Percentiles rank a stretch among this genome's conserved stretches.
phyloP scores from a whole-genome alignment of 306 rosid species.

The Prunus persica region DNA sequence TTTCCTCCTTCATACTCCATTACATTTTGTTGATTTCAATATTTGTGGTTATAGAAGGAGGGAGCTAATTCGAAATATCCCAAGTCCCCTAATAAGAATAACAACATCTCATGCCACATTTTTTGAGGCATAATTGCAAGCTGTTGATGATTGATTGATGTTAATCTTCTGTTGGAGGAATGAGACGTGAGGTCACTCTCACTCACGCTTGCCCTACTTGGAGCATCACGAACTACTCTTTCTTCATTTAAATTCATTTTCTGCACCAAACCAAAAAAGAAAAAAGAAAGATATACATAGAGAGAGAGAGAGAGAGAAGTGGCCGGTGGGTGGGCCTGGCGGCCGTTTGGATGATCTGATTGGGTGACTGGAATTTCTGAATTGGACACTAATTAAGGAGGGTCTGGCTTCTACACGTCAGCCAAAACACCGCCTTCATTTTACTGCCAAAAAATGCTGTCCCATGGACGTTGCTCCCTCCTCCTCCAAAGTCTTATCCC shows the following conservation, averaged over 20 bases:
- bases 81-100: not conserved
- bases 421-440: constrained; percentile 35
- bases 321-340: constrained; percentile 8
- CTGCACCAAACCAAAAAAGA: not conserved
- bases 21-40: too few species aligned
- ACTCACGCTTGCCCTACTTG: not conserved
- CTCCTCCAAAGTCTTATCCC: constrained; percentile 17
- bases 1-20: too few species aligned
- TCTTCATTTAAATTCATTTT: not conserved
- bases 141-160: not conserved
- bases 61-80: too few species aligned
- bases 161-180: not conserved
- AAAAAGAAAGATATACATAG: too few species aligned
- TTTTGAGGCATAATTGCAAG: not conserved
- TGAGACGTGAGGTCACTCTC: not conserved
- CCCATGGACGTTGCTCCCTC: constrained; percentile 4
- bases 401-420: constrained; percentile 22
- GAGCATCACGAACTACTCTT: not conserved
- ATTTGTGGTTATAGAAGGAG: too few species aligned
- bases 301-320: not conserved
- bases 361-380: constrained; percentile 23
- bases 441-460: constrained; percentile 19
- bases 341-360: constrained; percentile 20
- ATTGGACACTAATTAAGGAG: constrained; percentile 11
- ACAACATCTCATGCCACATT: not conserved